These are phyloP conservation scores for barrel medic (Medicago truncatula) DNA, from an alignment of 306 rosid species.

Conservation along the genomic window MtrunA17r5.0-ANR NC_053048.1:9737501-9738000, in stretches of 20 bases:
- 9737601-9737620: slow-evolving; percentile 89
- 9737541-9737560: background rate
- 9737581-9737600: slow-evolving; percentile 92
- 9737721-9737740: background rate
- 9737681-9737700: background rate
- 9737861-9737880: background rate
- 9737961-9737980: too few relatives aligned
- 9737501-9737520: background rate
- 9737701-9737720: background rate
- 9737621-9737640: slow-evolving; percentile 91
- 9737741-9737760: background rate
- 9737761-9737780: background rate
- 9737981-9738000: too few relatives aligned
- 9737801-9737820: too few relatives aligned
- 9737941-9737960: too few relatives aligned
- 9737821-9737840: background rate
- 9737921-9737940: too few relatives aligned
- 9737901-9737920: too few relatives aligned
- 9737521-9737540: background rate
- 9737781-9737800: background rate
- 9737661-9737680: slow-evolving; percentile 65
- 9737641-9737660: slow-evolving; percentile 91
- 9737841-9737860: background rate
- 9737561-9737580: slow-evolving; percentile 51
- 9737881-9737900: too few relatives aligned